Percentiles rank a stretch among this genome's conserved stretches.
phyloP scores from a whole-genome alignment of 1,284 basidiomycete genomes.

The Sutorius eximius region DNA sequence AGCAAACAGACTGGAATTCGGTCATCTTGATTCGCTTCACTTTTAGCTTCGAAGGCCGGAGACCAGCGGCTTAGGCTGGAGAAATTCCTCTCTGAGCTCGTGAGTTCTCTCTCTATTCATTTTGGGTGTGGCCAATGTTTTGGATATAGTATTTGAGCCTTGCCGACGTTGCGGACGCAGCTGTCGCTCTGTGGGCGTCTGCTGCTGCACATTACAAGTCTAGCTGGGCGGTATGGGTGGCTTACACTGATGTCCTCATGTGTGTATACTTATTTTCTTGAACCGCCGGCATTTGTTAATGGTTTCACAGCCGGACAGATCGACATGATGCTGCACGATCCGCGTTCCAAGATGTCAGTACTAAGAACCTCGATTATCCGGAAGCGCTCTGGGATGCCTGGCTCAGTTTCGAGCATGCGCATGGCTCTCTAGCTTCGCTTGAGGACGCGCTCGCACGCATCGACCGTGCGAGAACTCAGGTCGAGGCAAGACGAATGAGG shows the following conservation, averaged over 20 bases:
- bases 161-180: slow-evolving; percentile 50
- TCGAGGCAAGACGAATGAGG: slow-evolving; percentile 66
- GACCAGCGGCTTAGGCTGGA: slow-evolving; percentile 72
- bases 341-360: slow-evolving; percentile 62
- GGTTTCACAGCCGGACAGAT: slow-evolving; percentile 49
- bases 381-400: slow-evolving; percentile 90
- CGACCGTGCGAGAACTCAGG: slow-evolving; percentile 61
- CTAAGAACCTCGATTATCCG: slow-evolving; percentile 85
- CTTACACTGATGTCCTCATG: slow-evolving; percentile 69
- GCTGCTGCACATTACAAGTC: slow-evolving; percentile 66
- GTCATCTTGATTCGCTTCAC: neutral
- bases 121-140: neutral
- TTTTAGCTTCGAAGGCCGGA: slow-evolving; percentile 46
- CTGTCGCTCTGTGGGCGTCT: slow-evolving; percentile 60
- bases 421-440: slow-evolving; percentile 73
- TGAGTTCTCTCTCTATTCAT: slow-evolving; percentile 40
- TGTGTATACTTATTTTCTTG: slow-evolving; percentile 36
- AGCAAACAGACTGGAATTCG: neutral
- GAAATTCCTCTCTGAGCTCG: slow-evolving; percentile 74
- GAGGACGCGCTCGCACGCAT: slow-evolving; percentile 69
- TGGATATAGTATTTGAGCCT: slow-evolving; percentile 46
- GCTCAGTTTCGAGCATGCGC: slow-evolving; percentile 80
- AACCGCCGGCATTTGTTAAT: neutral
- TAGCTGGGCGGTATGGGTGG: slow-evolving; percentile 69
- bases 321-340: slow-evolving; percentile 62